These are phyloP conservation scores for Verruconis gallopava DNA, from an alignment of 2,329 filamentous ascomycete genomes.

Conservation along the genomic window DNA sequence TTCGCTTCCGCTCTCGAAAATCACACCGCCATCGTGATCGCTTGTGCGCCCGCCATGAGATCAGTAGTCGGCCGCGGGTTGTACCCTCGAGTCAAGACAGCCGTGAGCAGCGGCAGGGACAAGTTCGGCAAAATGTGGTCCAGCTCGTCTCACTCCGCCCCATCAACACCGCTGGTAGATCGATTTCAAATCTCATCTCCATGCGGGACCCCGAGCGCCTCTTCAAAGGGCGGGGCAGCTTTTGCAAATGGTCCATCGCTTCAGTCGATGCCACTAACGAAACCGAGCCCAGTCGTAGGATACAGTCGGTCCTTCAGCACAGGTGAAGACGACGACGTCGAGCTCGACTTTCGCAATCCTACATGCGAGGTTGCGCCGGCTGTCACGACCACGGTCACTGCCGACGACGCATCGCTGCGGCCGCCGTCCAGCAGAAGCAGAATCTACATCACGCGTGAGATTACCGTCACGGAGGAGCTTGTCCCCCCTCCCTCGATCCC, in stretches of 20 bases:
- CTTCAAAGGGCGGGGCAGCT: too few relatives aligned
- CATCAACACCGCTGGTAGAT: neutral
- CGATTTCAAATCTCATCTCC: neutral
- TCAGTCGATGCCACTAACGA: neutral
- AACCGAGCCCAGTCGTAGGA: neutral
- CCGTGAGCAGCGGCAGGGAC: neutral
- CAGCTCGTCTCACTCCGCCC: slow-evolving; percentile 4
- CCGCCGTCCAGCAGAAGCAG: neutral
- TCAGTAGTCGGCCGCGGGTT: slow-evolving; percentile 12
- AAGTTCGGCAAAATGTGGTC: neutral
- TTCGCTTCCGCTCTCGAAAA: slow-evolving; percentile 25
- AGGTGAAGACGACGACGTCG: neutral
- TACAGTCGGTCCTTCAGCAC: neutral
- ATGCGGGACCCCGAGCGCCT: too few relatives aligned
- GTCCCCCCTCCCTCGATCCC: too few relatives aligned
- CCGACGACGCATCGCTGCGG: neutral
- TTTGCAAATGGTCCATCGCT: too few relatives aligned
- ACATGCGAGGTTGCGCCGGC: neutral
- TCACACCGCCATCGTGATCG: slow-evolving; percentile 24
- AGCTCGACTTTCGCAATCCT: neutral
- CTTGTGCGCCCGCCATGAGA: slow-evolving; percentile 23
- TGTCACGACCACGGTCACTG: neutral
- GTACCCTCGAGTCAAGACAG: neutral
- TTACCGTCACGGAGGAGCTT: neutral
- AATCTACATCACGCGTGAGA: neutral